Evolutionary conservation across 2,329 filamentous ascomycete genomes (phyloP), one percentile per base, ranked within the genome.

Genomic region (Talaromyces piceae): DNA sequence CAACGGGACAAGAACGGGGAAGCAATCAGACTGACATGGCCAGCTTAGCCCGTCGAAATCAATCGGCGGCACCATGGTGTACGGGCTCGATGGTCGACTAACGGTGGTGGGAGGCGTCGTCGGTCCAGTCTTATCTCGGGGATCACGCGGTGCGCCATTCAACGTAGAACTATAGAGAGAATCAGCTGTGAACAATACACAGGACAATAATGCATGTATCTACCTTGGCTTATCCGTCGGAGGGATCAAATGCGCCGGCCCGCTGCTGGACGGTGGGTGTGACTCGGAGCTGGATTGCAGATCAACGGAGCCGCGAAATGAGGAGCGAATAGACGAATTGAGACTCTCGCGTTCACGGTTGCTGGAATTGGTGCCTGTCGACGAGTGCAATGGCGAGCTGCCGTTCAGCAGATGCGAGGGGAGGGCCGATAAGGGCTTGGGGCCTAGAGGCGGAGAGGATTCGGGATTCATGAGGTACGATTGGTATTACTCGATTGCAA

Each of bases 391-490:
- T 44, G 78, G 75, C 49, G 73, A 76, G 52, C 72, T 69, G 48
- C 78, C 79, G 63, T 83, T 82, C 45, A 77, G 59, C 52, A 83
- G 68, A 64, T 82, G 75, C 46, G 77, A 73, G 25, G 80, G 79
- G 26, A 82, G 68, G 9, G 77, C 76, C 39, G 77, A 73, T 57
- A 67, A 74, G 49, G 73, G 77, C 65, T 74, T 77, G 54, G 64
- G 70, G 55, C 59, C 73, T 55, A 64, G 64, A 33, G 69, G 68
- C 54, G 70, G 69, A 55, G 64, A 60, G 50, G 62, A 61, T 54
- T 64, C 69, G 54, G 52, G 48, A 47, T 43, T 48, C 51, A 54
- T 54, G 11, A 31, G 25, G 39, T 12, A n/a, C n/a, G n/a, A n/a
- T n/a, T n/a, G n/a, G n/a, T 25, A 13, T 13, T 11, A 9, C 20